A percentile compares a stretch with the other conserved stretches of the same genome.
phyloP scores from a whole-genome alignment of 257 asterid genomes.

The Craterostigma plantagineum region DNA sequence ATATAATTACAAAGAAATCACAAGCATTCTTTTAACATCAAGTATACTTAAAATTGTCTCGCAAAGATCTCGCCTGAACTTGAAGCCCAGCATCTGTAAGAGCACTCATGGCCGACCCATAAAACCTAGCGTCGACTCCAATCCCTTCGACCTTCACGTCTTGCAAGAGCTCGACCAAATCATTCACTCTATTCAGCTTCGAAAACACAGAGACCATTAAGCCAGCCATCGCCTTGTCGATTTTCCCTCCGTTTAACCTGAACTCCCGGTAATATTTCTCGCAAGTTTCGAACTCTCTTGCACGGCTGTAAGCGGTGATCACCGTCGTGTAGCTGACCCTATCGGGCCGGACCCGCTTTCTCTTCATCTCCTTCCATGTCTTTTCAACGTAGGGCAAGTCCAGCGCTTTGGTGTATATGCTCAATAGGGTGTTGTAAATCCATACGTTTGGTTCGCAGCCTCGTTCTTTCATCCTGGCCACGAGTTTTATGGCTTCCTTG shows the following conservation, averaged over 20 bases:
- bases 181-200: slow-evolving; percentile 52
- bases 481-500: slow-evolving; percentile 48
- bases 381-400: slow-evolving; percentile 41
- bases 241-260: slow-evolving; percentile 35
- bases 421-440: slow-evolving; percentile 73
- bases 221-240: slow-evolving; percentile 75
- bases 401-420: slow-evolving; percentile 45
- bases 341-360: slow-evolving; percentile 45
- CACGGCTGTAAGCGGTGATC: slow-evolving; percentile 47
- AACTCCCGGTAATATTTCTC: slow-evolving; percentile 38
- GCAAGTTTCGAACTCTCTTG: slow-evolving; percentile 40
- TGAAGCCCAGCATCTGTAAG: slow-evolving; percentile 61
- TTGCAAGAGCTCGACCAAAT: slow-evolving; percentile 53
- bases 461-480: slow-evolving; percentile 65
- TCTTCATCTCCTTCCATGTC: slow-evolving; percentile 73
- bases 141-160: slow-evolving; percentile 51
- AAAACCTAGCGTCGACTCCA: slow-evolving; percentile 40
- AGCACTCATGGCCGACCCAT: slow-evolving; percentile 61
- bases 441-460: slow-evolving; percentile 81
- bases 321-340: slow-evolving; percentile 64
- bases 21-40: slow-evolving; percentile 7
- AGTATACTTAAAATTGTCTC: slow-evolving; percentile 24
- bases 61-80: slow-evolving; percentile 39
- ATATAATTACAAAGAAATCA: too few relatives aligned
- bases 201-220: slow-evolving; percentile 72